These are phyloP conservation scores for Penicillium sp. DNA, from an alignment of 2,329 filamentous ascomycete species.

Conservation along the genomic window DNA sequence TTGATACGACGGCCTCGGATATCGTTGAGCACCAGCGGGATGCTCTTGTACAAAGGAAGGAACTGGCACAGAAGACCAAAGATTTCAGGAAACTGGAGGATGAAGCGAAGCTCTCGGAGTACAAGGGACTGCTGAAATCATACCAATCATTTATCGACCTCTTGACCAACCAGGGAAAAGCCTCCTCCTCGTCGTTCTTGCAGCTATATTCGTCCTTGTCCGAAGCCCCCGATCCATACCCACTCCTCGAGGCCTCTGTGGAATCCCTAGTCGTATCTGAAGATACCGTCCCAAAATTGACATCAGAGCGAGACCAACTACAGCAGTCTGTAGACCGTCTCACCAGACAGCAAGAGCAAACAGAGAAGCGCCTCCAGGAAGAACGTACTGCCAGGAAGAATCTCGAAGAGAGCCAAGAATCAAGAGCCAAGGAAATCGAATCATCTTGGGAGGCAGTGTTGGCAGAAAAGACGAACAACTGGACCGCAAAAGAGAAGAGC, in stretches of 20 bases:
- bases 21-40: conserved; percentile 91
- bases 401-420: conserved; percentile 73
- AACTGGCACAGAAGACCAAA: conserved; percentile 98
- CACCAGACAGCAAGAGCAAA: conserved; percentile 76
- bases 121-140: conserved; percentile 87
- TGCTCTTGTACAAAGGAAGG: conserved; percentile 92
- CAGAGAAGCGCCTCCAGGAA: conserved; percentile 73
- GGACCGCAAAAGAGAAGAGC: conserved; percentile 87
- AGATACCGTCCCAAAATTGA: conserved; percentile 85
- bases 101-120: conserved; percentile 76
- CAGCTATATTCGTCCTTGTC: conserved; percentile 90
- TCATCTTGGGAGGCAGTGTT: conserved; percentile 84
- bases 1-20: conserved; percentile 92
- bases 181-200: conserved; percentile 87
- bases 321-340: conserved; percentile 73
- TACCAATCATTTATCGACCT: conserved; percentile 98
- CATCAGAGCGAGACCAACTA: conserved; percentile 83
- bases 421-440: conserved; percentile 83
- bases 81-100: conserved; percentile 95
- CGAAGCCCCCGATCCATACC: conserved; percentile 94
- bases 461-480: conserved; percentile 92
- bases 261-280: conserved; percentile 90
- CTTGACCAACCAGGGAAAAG: conserved; percentile 91
- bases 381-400: conserved; percentile 71
- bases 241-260: conserved; percentile 90